phyloP scores from a whole-genome alignment of 768 basidiomycete species.

The Chalciporus sphaerocephalus region DNA sequence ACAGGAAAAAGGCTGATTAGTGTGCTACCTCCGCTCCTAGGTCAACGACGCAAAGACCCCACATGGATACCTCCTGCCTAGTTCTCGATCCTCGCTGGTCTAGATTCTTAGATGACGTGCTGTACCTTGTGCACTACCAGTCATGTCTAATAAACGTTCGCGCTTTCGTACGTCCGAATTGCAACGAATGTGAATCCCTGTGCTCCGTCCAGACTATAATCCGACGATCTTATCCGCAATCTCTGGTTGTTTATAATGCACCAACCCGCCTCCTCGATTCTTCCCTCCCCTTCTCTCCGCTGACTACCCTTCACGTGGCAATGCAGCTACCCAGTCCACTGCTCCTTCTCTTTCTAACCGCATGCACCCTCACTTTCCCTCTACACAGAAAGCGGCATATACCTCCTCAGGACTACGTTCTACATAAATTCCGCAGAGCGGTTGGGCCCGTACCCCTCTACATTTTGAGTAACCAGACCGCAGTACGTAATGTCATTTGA shows the following conservation, averaged over 20 bases:
- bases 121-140: neutral
- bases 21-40: neutral
- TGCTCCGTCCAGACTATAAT: conserved; percentile 9
- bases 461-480: conserved; percentile 1
- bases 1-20: conserved; percentile 21
- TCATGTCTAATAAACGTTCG: conserved; percentile 22
- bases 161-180: conserved; percentile 5
- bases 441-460: neutral
- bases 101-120: neutral
- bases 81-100: neutral
- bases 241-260: conserved; percentile 2
- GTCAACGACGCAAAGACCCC: neutral
- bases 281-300: neutral
- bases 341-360: conserved; percentile 5
- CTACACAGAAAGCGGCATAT: conserved; percentile 1
- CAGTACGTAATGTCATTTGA: conserved; percentile 5
- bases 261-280: neutral
- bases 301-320: neutral
- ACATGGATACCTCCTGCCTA: neutral
- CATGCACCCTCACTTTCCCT: conserved; percentile 10
- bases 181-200: neutral
- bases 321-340: conserved; percentile 13
- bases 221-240: conserved; percentile 9
- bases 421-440: neutral
- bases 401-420: neutral